These are phyloP conservation scores for Monosporascus sp. DNA, from an alignment of 2,329 filamentous ascomycete genomes.

Conservation along the genomic window DNA sequence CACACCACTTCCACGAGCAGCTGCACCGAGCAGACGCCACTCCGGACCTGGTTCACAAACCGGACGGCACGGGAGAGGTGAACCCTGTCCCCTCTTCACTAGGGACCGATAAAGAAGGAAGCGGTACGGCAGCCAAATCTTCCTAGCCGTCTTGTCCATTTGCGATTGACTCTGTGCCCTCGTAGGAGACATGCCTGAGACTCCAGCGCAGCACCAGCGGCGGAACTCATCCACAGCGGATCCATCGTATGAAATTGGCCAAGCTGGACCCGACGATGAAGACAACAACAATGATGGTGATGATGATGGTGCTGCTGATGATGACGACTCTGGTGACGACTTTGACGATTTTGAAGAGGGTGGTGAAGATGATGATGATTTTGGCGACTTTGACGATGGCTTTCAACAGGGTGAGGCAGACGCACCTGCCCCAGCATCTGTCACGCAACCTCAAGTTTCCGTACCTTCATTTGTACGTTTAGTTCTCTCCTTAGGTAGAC, in stretches of 20 bases:
- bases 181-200: conserved; percentile 27
- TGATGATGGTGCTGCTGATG: conserved; percentile 23
- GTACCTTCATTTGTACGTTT: conserved; percentile 41
- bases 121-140: conserved; percentile 31
- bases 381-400: conserved; percentile 68
- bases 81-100: conserved; percentile 20
- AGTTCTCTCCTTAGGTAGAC: conserved; percentile 23
- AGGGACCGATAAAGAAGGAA: conserved; percentile 25
- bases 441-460: conserved; percentile 30
- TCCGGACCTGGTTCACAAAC: conserved; percentile 44
- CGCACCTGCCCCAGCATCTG: conserved; percentile 22
- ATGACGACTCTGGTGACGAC: conserved; percentile 53
- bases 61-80: conserved; percentile 33
- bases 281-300: conserved; percentile 25
- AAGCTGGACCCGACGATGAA: conserved; percentile 15
- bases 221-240: conserved; percentile 24
- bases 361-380: conserved; percentile 46
- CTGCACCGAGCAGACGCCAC: conserved; percentile 45
- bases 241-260: conserved; percentile 9
- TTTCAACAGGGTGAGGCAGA: conserved; percentile 54
- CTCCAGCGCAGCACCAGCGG: conserved; percentile 20
- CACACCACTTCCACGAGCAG: conserved; percentile 37
- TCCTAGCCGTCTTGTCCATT: conserved; percentile 27
- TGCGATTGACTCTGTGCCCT: conserved; percentile 31
- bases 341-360: conserved; percentile 61